Evolutionary conservation across 495 filamentous ascomycete species (phyloP).

Genomic region (Penicilliopsis zonata): DNA sequence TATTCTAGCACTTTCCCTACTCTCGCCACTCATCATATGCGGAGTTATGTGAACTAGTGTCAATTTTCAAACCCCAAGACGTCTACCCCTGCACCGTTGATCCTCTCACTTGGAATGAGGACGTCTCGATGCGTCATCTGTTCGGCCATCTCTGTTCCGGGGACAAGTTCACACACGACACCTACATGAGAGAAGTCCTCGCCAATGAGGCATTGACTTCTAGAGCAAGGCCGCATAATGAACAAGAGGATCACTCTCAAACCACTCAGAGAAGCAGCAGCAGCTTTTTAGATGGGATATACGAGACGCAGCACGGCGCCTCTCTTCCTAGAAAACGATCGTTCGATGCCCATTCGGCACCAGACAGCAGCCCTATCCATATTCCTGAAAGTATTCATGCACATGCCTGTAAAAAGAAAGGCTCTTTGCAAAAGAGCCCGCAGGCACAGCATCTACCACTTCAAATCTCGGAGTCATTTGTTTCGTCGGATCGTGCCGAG

Average conservation of each 20-base stretch:
- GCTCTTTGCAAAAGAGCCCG: too few relatives aligned
- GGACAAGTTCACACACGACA: slow-evolving; percentile 52
- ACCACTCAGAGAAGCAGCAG: slow-evolving; percentile 14
- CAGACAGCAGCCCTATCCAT: slow-evolving; percentile 2
- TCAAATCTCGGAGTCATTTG: too few relatives aligned
- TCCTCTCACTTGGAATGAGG: slow-evolving; percentile 45
- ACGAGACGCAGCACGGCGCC: not conserved
- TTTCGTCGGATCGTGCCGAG: too few relatives aligned
- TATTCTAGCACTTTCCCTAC: slow-evolving; percentile 56
- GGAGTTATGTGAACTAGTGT: slow-evolving; percentile 63
- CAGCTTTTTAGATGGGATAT: slow-evolving; percentile 3
- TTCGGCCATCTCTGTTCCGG: slow-evolving; percentile 62
- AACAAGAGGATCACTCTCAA: slow-evolving; percentile 11
- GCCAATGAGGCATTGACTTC: slow-evolving; percentile 7
- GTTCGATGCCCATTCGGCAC: not conserved
- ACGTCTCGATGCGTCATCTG: slow-evolving; percentile 47
- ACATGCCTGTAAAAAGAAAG: too few relatives aligned
- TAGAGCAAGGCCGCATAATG: slow-evolving; percentile 16
- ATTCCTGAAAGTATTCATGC: slow-evolving; percentile 5
- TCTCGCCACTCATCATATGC: slow-evolving; percentile 81
- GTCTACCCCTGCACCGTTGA: slow-evolving; percentile 79
- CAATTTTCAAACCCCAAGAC: slow-evolving; percentile 59
- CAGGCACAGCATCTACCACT: too few relatives aligned
- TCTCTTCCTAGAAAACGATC: not conserved
- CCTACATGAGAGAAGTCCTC: slow-evolving; percentile 38